A percentile compares a stretch with the other conserved stretches of the same genome.
These are phyloP conservation scores for Termitomyces sp. DNA, from an alignment of 768 basidiomycete species.

Conservation along the genomic window DNA sequence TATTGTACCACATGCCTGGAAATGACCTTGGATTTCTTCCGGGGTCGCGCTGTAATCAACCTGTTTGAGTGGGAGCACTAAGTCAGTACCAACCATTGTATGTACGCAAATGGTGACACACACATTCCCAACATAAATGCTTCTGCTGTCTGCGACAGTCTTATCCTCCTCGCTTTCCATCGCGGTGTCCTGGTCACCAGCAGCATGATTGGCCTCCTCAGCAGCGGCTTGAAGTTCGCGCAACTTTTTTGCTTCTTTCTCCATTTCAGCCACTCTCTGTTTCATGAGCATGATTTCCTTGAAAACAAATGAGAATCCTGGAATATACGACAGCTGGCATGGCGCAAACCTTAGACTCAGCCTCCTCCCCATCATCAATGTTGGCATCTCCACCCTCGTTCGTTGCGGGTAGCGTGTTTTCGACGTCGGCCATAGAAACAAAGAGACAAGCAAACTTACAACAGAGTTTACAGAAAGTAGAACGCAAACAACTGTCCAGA, in stretches of 20 bases:
- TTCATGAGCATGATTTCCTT: constrained; percentile 91
- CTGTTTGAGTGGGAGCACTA: constrained; percentile 37
- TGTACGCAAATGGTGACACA: constrained; percentile 32
- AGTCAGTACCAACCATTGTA: constrained; percentile 9
- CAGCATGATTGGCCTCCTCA: constrained; percentile 51
- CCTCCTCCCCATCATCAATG: constrained; percentile 63
- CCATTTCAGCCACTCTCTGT: constrained; percentile 91
- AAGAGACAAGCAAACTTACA: constrained; percentile 10
- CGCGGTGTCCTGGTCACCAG: constrained; percentile 44
- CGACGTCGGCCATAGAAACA: constrained; percentile 49
- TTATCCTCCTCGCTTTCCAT: constrained; percentile 88
- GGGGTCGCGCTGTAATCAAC: constrained; percentile 98
- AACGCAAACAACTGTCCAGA: constrained; percentile 17
- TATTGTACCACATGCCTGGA: constrained; percentile 96
- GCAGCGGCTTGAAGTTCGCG: constrained; percentile 83
- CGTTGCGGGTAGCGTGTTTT: constrained; percentile 40
- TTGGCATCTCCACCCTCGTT: constrained; percentile 33
- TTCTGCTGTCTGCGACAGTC: constrained; percentile 76
- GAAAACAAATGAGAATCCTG: constrained; percentile 20
- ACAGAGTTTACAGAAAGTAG: constrained; percentile 7
- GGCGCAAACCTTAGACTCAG: constrained; percentile 53
- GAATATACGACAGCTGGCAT: constrained; percentile 4
- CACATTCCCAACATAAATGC: constrained; percentile 96
- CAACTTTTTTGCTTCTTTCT: constrained; percentile 84
- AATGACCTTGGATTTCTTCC: constrained; percentile 97